phyloP scores from a whole-genome alignment of 495 filamentous ascomycete species.

The Extremus antarcticus region DNA sequence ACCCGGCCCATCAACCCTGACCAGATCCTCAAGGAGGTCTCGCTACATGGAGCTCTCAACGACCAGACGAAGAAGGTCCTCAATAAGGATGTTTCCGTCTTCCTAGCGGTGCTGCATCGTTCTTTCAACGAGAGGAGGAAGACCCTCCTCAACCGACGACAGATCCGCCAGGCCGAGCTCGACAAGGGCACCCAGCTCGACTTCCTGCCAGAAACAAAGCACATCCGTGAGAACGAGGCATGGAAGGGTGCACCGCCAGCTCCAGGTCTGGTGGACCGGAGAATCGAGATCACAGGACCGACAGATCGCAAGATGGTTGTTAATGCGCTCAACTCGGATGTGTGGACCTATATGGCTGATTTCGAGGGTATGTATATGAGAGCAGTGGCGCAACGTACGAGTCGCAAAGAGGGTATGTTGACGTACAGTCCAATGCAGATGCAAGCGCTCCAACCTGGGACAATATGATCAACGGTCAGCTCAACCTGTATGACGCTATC shows the following conservation, averaged over 20 bases:
- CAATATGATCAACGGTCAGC: constrained; percentile 98
- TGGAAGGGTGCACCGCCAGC: constrained; percentile 94
- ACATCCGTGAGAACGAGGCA: constrained; percentile 86
- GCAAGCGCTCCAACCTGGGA: constrained; percentile 97
- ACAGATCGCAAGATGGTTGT: constrained; percentile 99
- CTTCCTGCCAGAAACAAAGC: constrained; percentile 91
- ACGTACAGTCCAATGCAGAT: constrained; percentile 41
- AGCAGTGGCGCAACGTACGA: background rate
- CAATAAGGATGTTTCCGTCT: constrained; percentile 80
- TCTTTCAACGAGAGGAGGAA: constrained; percentile 90
- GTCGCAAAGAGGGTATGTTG: background rate
- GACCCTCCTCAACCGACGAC: constrained; percentile 73
- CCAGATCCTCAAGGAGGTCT: constrained; percentile 71
- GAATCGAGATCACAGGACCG: constrained; percentile 97
- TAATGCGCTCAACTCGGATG: constrained; percentile 91
- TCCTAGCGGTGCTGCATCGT: constrained; percentile 87
- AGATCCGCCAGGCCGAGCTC: constrained; percentile 82
- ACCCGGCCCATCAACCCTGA: constrained; percentile 16
- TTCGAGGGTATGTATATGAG: constrained; percentile 62
- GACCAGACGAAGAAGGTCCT: constrained; percentile 82
- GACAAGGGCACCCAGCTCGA: constrained; percentile 86
- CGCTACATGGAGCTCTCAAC: constrained; percentile 65
- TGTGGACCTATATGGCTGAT: constrained; percentile 99
- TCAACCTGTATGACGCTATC: constrained; percentile 96
- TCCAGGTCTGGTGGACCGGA: constrained; percentile 82